These are phyloP conservation scores for Aureobasidium vineae DNA, from an alignment of 2,329 filamentous ascomycete species.

Conservation along the genomic window DNA sequence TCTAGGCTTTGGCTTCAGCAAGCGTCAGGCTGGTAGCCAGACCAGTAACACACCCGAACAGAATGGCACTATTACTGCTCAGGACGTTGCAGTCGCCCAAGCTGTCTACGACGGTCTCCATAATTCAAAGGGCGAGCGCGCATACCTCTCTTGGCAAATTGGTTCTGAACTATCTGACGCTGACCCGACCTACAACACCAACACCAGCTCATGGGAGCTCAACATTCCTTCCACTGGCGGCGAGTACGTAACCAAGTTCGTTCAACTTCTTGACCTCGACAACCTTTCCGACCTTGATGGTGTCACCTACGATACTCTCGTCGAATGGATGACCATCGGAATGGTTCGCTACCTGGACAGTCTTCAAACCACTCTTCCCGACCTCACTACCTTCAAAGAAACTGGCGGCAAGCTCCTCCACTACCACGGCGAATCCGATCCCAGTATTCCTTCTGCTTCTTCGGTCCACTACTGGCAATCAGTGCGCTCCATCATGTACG, in stretches of 20 bases:
- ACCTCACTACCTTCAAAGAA: constrained; percentile 52
- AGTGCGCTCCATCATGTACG: constrained; percentile 53
- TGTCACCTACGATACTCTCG: constrained; percentile 57
- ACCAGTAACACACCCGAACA: constrained; percentile 33
- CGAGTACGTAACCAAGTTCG: constrained; percentile 46
- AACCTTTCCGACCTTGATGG: constrained; percentile 48
- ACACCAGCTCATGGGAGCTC: constrained; percentile 38
- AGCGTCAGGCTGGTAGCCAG: constrained; percentile 6
- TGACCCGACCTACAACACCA: constrained; percentile 39
- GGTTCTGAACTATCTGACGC: constrained; percentile 39
- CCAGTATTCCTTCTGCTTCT: constrained; percentile 53
- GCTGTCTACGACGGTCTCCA: constrained; percentile 44
- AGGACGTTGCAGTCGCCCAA: constrained; percentile 39
- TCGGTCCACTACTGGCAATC: constrained; percentile 58
- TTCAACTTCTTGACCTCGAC: constrained; percentile 43
- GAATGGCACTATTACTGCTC: constrained; percentile 38
- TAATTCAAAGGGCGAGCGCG: constrained; percentile 42
- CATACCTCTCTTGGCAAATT: constrained; percentile 44
- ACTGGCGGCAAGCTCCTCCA: constrained; percentile 58
- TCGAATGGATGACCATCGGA: constrained; percentile 54
- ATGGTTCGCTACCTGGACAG: constrained; percentile 51
- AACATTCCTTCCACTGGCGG: constrained; percentile 39
- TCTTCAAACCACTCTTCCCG: constrained; percentile 55
- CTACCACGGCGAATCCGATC: constrained; percentile 59
- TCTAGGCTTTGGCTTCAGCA: constrained; percentile 13